These are phyloP conservation scores for Boletus sp. DNA, from an alignment of 1,284 basidiomycete genomes.

Conservation along the genomic window DNA sequence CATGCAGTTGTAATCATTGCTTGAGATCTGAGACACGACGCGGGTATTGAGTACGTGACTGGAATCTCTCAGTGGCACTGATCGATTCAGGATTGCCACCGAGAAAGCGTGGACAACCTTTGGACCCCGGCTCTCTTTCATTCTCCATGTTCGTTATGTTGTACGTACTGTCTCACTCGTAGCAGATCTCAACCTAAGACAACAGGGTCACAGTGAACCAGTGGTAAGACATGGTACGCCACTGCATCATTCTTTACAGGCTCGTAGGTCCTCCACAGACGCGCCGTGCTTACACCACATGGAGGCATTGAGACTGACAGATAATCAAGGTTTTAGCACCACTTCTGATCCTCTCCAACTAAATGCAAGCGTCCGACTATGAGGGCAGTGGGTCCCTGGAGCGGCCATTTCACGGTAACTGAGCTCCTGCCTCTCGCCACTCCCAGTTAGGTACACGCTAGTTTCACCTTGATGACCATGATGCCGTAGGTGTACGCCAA, in stretches of 20 bases:
- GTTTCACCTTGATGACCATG: constrained; percentile 21
- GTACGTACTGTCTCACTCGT: constrained; percentile 2
- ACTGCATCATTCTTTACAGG: not conserved
- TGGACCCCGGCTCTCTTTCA: too few species aligned
- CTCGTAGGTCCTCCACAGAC: not conserved
- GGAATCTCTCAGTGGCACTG: not conserved
- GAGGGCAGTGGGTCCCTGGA: not conserved
- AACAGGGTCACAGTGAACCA: constrained; percentile 5
- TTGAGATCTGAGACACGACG: not conserved
- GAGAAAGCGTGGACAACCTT: not conserved
- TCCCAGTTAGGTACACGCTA: not conserved
- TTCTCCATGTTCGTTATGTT: too few species aligned
- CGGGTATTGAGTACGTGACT: not conserved
- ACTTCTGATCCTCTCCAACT: not conserved
- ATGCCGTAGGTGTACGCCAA: not conserved
- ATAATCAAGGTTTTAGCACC: not conserved
- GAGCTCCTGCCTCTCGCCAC: constrained; percentile 7
- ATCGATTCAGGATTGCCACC: not conserved
- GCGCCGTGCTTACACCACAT: not conserved
- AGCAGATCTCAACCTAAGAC: constrained; percentile 3
- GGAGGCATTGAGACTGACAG: not conserved
- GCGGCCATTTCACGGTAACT: not conserved
- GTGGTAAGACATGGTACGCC: constrained; percentile 4
- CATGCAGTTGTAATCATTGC: not conserved
- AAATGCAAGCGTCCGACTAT: not conserved